Base-by-base conservation (phyloP, 169 alveolate genomes). In the Miamiensis avidus region DNA sequence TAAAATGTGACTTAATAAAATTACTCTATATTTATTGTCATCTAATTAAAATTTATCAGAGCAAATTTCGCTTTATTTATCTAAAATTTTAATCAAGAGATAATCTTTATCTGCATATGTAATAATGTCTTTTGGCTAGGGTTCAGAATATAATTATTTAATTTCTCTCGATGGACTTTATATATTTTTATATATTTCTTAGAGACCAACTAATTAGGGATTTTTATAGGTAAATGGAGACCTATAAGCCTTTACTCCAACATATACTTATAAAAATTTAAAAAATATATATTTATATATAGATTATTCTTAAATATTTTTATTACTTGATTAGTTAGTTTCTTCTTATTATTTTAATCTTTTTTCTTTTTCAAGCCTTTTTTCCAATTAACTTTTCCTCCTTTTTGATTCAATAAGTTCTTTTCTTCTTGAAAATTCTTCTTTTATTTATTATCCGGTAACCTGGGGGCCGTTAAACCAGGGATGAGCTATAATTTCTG, bases 401-500 rank as follows among this genome's bases (percentile, higher is more conserved):
- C 20, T 49, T 11, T 49, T 49, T 49, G 4, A 11, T 65, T 86
- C 31, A 31, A 86, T 81, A 15, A 65, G 29, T 29, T 74, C 73
- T 16, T 75, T 32, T 86, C 87, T 86, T 29, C 74, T 32, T 32
- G 4, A 27, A 64, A 86, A 86, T 81, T 86, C 82, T 29, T 74
- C 0, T 64, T 29, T 26, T 29, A 86, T 69, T 81, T 81, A 65
- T 32, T 86, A 82, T 28, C 29, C 31, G 1, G 90, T 25, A 65
- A 76, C 85, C 0, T 33, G 29, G 0, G 28, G 69, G 31, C 91
- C 91, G 30, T 84, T 76, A 25, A 30, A 65, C 97, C 97, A 95
- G 15, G 93, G 91, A 49, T 90, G 95, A 72, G 88, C 81, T 74
- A 84, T 88, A 29, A 92, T 86, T 77, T 95, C 93, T 49, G 91